These are phyloP conservation scores for Phytophthora macrochlamydospora DNA, from an alignment of 352 stramenopile species.

Conservation along the genomic window DNA sequence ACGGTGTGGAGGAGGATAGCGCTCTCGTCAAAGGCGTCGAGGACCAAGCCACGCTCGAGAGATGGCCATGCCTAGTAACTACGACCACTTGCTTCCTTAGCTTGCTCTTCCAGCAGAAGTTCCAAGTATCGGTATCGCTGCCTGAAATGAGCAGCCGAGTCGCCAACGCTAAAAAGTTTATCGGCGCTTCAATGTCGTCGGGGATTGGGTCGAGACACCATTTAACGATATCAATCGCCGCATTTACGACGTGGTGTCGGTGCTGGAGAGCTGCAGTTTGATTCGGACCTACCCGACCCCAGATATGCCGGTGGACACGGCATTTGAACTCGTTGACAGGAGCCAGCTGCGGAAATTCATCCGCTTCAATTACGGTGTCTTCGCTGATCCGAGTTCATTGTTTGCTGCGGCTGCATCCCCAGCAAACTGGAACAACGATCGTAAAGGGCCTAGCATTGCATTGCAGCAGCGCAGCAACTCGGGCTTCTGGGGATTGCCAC, in stretches of 20 bases:
- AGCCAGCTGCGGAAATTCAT: constrained; percentile 47
- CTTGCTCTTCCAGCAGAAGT: constrained; percentile 56
- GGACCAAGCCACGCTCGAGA: constrained; percentile 41
- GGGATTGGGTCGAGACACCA: constrained; percentile 21
- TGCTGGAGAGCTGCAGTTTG: constrained; percentile 60
- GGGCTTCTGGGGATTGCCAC: constrained; percentile 4
- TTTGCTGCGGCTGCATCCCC: constrained; percentile 19
- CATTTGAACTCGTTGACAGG: constrained; percentile 25
- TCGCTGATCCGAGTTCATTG: constrained; percentile 40
- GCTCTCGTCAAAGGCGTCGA: constrained; percentile 54
- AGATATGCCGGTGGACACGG: constrained; percentile 17
- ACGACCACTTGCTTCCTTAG: constrained; percentile 61
- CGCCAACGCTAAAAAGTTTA: constrained; percentile 47
- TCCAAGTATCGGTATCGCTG: constrained; percentile 28
- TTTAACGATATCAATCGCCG: constrained; percentile 57
- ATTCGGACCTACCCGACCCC: constrained; percentile 34
- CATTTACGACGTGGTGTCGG: constrained; percentile 72
- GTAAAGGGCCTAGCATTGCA: background rate
- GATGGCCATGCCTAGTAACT: constrained; percentile 62
- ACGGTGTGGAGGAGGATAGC: constrained; percentile 47
- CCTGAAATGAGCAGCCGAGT: constrained; percentile 49
- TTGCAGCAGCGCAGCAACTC: constrained; percentile 2
- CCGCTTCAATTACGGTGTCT: constrained; percentile 62
- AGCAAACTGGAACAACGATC: constrained; percentile 1
- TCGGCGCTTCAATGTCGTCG: constrained; percentile 18